phyloP scores from a whole-genome alignment of 2,329 filamentous ascomycete genomes.

The Parafenestella ontariensis region DNA sequence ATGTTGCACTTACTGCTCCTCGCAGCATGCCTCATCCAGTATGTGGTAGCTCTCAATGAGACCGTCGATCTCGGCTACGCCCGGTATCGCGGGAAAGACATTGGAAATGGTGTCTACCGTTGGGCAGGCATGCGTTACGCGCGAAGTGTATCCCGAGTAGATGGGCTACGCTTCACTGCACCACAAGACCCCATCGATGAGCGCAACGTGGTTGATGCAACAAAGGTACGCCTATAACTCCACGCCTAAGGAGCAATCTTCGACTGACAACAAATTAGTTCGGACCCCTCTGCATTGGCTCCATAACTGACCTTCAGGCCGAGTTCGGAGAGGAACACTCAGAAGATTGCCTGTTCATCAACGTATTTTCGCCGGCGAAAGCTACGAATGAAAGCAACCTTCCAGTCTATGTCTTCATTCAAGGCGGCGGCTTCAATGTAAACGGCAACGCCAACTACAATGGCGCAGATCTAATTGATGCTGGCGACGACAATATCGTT shows the following conservation, averaged over 20 bases:
- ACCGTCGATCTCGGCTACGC: constrained; percentile 71
- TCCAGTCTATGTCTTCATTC: constrained; percentile 52
- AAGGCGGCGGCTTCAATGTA: constrained; percentile 48
- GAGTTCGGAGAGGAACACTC: constrained; percentile 40
- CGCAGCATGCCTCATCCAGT: constrained; percentile 30
- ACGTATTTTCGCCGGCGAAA: constrained; percentile 47
- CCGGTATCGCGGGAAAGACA: constrained; percentile 65
- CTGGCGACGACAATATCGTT: constrained; percentile 40
- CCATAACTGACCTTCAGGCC: constrained; percentile 25
- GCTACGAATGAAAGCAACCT: constrained; percentile 42
- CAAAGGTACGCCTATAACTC: constrained; percentile 22
- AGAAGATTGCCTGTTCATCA: constrained; percentile 51
- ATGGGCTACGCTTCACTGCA: constrained; percentile 64
- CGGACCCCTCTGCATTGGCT: constrained; percentile 44
- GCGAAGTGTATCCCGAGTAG: constrained; percentile 36
- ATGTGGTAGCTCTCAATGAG: constrained; percentile 44
- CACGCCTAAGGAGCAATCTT: background rate
- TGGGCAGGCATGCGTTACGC: constrained; percentile 82
- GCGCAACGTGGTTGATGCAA: constrained; percentile 59
- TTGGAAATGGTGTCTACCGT: constrained; percentile 66
- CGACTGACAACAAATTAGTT: constrained; percentile 29
- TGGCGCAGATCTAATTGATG: constrained; percentile 41
- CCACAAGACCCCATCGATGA: constrained; percentile 66
- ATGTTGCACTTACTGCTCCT: constrained; percentile 35
- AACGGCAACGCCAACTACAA: constrained; percentile 49